Evolutionary conservation across 805 yeast species (phyloP).

Genomic region (Candida taoyuanica): DNA sequence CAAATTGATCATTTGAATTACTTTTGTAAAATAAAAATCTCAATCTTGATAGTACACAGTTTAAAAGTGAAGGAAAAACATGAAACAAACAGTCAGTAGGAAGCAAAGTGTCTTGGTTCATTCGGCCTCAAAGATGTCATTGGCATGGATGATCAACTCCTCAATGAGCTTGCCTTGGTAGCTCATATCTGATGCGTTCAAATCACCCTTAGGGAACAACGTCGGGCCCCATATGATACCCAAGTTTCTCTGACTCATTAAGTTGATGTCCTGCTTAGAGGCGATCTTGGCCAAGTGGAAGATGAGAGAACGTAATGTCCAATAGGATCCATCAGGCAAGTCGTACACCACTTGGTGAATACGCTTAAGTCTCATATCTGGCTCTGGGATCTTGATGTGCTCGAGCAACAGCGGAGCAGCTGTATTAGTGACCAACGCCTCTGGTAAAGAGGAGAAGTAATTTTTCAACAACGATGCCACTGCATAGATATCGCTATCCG

Average conservation of each 20-base stretch:
- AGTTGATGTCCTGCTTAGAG: conserved; percentile 53
- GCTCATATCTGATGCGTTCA: conserved; percentile 68
- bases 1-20: no score
- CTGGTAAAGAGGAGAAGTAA: conserved; percentile 82
- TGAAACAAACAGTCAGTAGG: no score
- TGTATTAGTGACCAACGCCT: conserved; percentile 70
- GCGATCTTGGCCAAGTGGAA: conserved; percentile 81
- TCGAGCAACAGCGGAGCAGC: conserved; percentile 59
- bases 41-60: no score
- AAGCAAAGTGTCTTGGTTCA: no score
- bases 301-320: conserved; percentile 78
- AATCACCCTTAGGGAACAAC: conserved; percentile 62
- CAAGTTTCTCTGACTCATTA: conserved; percentile 78
- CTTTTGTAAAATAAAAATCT: no score
- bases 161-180: conserved; percentile 76
- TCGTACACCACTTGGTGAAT: conserved; percentile 85
- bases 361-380: conserved; percentile 57
- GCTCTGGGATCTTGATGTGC: conserved; percentile 65
- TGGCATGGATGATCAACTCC: conserved; percentile 77
- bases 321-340: conserved; percentile 91
- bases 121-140: conserved; percentile 72
- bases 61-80: no score
- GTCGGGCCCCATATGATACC: conserved; percentile 97
- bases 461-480: conserved; percentile 85
- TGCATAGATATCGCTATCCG: conserved; percentile 78